Evolutionary conservation across 1,284 basidiomycete genomes (phyloP).

Genomic region (Moesziomyces sp.): DNA sequence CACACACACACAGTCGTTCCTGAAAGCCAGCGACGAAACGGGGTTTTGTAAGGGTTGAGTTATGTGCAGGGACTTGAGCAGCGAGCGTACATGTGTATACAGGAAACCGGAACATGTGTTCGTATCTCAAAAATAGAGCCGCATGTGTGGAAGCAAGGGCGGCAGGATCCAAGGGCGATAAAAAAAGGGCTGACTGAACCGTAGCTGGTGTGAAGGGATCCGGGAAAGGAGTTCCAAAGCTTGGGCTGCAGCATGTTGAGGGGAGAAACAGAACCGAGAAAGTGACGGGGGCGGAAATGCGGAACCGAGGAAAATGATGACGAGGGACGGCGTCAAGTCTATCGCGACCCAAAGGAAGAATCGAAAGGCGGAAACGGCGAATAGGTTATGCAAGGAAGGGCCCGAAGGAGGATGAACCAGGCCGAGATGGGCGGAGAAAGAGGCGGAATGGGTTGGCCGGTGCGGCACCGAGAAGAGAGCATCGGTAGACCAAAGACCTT

Average conservation of each 20-base stretch:
- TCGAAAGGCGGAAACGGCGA: slow-evolving; percentile 1
- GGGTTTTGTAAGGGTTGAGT: slow-evolving; percentile 1
- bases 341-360: not conserved
- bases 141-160: slow-evolving; percentile 6
- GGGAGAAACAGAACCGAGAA: not conserved
- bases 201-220: not conserved
- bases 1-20: no score
- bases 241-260: not conserved
- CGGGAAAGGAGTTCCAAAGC: not conserved
- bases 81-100: slow-evolving; percentile 28
- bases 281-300: not conserved
- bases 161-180: not conserved
- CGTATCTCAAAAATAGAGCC: slow-evolving; percentile 4
- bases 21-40: no score
- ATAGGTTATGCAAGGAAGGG: not conserved
- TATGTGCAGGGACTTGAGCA: slow-evolving; percentile 21
- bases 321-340: not conserved
- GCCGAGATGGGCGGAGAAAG: not conserved
- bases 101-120: slow-evolving; percentile 18
- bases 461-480: not conserved
- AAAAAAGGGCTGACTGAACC: not conserved
- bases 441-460: not conserved
- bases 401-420: not conserved
- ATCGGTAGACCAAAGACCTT: slow-evolving; percentile 1
- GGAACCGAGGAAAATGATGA: not conserved